A percentile compares a stretch with the other conserved stretches of the same genome.
Conservation (phyloP, 2,329 filamentous ascomycete species). For the Paracoccidioides lutzii region DNA sequence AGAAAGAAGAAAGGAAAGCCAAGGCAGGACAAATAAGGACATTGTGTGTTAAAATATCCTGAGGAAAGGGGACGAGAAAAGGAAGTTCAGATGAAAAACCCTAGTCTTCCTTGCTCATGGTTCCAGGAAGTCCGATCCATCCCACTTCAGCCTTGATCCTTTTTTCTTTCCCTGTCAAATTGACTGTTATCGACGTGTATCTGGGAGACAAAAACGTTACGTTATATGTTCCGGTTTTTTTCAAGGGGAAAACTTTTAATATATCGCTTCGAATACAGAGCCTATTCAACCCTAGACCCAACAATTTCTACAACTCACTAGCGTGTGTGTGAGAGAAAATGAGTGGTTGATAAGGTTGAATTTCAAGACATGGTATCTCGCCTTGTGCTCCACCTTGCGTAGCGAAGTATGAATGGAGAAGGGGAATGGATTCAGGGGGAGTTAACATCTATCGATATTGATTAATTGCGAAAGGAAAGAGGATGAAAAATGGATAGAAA, state of each 20-base stretch:
- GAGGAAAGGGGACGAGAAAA: not conserved
- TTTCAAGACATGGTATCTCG: slow-evolving; percentile 39
- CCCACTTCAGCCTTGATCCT: not conserved
- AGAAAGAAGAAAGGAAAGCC: not conserved
- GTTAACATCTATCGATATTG: not conserved
- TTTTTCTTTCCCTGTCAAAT: not conserved
- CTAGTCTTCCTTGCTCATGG: not conserved
- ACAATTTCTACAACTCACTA: slow-evolving; percentile 7
- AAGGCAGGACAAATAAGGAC: not conserved
- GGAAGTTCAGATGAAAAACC: not conserved
- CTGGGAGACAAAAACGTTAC: not conserved
- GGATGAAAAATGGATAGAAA: not conserved
- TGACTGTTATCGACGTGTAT: not conserved
- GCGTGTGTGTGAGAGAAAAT: slow-evolving; percentile 8
- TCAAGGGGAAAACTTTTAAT: slow-evolving; percentile 21
- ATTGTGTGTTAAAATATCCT: not conserved
- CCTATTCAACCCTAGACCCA: slow-evolving; percentile 20
- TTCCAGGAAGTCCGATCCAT: not conserved
- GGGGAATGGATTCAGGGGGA: not conserved
- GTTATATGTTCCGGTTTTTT: not conserved
- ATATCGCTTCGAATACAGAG: slow-evolving; percentile 42
- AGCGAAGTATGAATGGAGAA: slow-evolving; percentile 23
- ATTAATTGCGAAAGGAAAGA: not conserved
- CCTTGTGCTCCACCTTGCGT: slow-evolving; percentile 42
- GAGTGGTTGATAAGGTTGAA: slow-evolving; percentile 16